Conservation (phyloP, 2,329 filamentous ascomycete genomes). For the Scytalidium lignicola region DNA sequence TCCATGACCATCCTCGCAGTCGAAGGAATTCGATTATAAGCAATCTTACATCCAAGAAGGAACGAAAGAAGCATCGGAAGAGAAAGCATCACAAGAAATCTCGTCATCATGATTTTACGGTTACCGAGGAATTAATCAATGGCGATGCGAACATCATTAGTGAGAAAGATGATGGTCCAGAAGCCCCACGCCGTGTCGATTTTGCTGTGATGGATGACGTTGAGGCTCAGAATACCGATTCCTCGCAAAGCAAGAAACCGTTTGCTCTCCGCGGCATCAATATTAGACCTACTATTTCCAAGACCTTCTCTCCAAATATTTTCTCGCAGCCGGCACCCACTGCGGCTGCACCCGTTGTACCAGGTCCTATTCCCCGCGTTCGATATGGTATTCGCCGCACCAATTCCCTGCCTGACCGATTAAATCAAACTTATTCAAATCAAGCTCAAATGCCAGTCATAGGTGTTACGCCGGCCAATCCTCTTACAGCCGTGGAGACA, state of each 20-base stretch:
- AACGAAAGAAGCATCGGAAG: conserved; percentile 34
- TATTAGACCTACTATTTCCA: conserved; percentile 56
- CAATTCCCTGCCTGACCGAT: conserved; percentile 67
- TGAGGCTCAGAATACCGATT: conserved; percentile 21
- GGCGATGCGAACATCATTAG: conserved; percentile 1
- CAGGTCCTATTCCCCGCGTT: conserved; percentile 49
- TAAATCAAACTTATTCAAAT: conserved; percentile 37
- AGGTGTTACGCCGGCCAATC: conserved; percentile 11
- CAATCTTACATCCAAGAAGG: conserved; percentile 27
- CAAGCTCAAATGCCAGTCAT: conserved; percentile 5
- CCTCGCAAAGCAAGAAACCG: conserved; percentile 33
- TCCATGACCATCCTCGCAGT: conserved; percentile 7
- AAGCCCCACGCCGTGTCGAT: conserved; percentile 51
- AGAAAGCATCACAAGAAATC: conserved; percentile 20
- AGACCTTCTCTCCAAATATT: conserved; percentile 65
- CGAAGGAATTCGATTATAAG: conserved; percentile 21
- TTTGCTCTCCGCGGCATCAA: conserved; percentile 53
- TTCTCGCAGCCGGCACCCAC: conserved; percentile 47
- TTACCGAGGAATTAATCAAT: conserved; percentile 13
- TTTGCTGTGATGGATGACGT: conserved; percentile 42
- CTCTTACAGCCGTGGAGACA: conserved; percentile 19
- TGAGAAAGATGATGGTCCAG: conserved; percentile 19
- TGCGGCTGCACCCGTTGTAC: conserved; percentile 19
- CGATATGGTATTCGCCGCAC: conserved; percentile 65
- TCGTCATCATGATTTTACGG: conserved; percentile 16